Percentiles rank a stretch among this genome's conserved stretches.
These are phyloP conservation scores for Hericium rajendrae DNA, from an alignment of 768 basidiomycete genomes.

Conservation along the genomic window DNA sequence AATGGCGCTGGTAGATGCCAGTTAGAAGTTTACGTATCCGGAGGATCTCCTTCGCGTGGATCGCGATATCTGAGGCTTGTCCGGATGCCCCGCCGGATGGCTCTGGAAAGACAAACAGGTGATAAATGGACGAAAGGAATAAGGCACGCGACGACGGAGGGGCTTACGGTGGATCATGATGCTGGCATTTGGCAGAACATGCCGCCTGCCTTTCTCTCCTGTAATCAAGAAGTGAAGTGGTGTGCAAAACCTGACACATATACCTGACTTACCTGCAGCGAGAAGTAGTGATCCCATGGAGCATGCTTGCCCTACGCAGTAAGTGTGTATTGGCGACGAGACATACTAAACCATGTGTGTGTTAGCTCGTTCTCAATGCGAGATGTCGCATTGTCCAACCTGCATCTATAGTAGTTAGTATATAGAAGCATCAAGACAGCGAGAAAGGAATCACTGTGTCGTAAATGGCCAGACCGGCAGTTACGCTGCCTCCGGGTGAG, in stretches of 20 bases:
- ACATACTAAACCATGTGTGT: slow-evolving; percentile 48
- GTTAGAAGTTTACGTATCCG: slow-evolving; percentile 79
- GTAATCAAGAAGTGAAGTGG: slow-evolving; percentile 4
- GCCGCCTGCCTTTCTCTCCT: slow-evolving; percentile 84
- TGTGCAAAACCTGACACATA: neutral
- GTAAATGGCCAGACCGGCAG: slow-evolving; percentile 93
- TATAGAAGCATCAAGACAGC: neutral
- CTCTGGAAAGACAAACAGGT: slow-evolving; percentile 38
- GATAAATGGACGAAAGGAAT: neutral
- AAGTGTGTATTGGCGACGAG: slow-evolving; percentile 90
- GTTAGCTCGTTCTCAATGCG: neutral
- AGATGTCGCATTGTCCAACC: slow-evolving; percentile 45
- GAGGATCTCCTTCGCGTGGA: slow-evolving; percentile 93
- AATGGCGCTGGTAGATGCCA: slow-evolving; percentile 84
- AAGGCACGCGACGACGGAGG: slow-evolving; percentile 2
- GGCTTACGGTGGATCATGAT: slow-evolving; percentile 96
- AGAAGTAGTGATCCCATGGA: slow-evolving; percentile 94
- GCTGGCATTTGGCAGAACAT: slow-evolving; percentile 85
- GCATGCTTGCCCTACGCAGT: slow-evolving; percentile 90
- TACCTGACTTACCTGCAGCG: slow-evolving; percentile 48
- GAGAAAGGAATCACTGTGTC: slow-evolving; percentile 59
- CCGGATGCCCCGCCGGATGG: slow-evolving; percentile 95
- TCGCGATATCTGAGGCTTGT: slow-evolving; percentile 95
- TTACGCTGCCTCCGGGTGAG: slow-evolving; percentile 92
- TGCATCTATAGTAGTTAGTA: slow-evolving; percentile 22